Conservation (phyloP, 352 stramenopile genomes). For the Phytopythium aichiense region DNA sequence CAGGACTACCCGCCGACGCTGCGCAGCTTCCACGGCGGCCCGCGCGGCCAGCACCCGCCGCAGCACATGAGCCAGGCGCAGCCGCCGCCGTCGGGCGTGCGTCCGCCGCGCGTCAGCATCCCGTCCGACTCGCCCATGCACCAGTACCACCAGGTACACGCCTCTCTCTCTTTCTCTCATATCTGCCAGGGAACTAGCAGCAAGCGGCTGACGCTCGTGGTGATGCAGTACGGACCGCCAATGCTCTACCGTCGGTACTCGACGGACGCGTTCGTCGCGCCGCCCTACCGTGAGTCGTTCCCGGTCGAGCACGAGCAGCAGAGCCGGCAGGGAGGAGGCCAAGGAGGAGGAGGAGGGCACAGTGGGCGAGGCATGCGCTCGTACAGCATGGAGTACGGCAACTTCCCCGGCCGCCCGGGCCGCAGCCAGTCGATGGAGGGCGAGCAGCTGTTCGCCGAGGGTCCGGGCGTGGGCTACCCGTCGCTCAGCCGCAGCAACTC, state of each 20-base stretch:
- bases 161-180: background rate
- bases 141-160: constrained; percentile 50
- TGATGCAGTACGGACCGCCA: constrained; percentile 33
- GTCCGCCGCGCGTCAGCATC: constrained; percentile 66
- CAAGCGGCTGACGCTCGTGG: background rate
- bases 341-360: constrained; percentile 15
- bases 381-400: constrained; percentile 73
- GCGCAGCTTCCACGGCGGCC: constrained; percentile 44
- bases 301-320: constrained; percentile 48
- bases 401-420: constrained; percentile 44
- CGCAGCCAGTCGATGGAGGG: constrained; percentile 79
- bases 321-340: constrained; percentile 20
- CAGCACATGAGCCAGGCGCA: constrained; percentile 20
- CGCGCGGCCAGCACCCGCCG: constrained; percentile 17
- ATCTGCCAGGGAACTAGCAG: background rate
- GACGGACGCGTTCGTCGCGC: constrained; percentile 56
- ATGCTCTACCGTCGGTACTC: constrained; percentile 73
- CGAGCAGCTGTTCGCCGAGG: constrained; percentile 48
- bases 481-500: constrained; percentile 55
- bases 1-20: constrained; percentile 60
- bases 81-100: constrained; percentile 28
- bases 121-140: constrained; percentile 63
- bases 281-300: constrained; percentile 60
- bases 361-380: constrained; percentile 55
- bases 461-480: constrained; percentile 47